Percentiles rank a stretch among this genome's conserved stretches.
Conservation (phyloP, 345 rosid genomes). For the Litchi chinensis region DNA sequence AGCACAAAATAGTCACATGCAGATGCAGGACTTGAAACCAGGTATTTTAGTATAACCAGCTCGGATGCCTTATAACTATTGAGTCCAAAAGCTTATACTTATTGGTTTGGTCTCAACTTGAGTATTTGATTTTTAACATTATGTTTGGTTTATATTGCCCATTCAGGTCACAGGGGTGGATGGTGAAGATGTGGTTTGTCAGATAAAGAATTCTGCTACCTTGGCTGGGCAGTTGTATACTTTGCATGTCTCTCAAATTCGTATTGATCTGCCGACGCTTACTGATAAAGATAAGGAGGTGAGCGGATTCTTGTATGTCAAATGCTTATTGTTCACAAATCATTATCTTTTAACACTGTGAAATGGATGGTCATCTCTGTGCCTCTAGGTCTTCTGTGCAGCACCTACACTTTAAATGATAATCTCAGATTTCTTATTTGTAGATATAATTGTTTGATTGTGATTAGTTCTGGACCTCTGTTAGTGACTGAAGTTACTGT, state of each 20-base stretch:
- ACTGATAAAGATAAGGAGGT: slow-evolving; percentile 70
- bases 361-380: neutral
- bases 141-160: slow-evolving; percentile 18
- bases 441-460: neutral
- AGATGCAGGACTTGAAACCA: neutral
- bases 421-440: neutral
- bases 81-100: neutral
- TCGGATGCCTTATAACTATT: neutral
- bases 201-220: slow-evolving; percentile 64
- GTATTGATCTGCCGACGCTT: slow-evolving; percentile 61
- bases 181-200: slow-evolving; percentile 71
- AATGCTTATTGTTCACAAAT: neutral
- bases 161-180: slow-evolving; percentile 54
- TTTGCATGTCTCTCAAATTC: slow-evolving; percentile 72
- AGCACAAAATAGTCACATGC: neutral
- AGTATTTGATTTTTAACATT: neutral
- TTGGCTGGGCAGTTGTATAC: slow-evolving; percentile 58
- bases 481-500: neutral
- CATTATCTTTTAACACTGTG: neutral
- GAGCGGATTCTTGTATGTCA: neutral
- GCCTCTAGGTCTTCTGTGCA: neutral
- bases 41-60: neutral
- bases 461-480: neutral
- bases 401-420: neutral
- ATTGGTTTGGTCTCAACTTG: neutral